A percentile compares a stretch with the other conserved stretches of the same genome.
phyloP scores from a whole-genome alignment of 2,329 filamentous ascomycete genomes.

The Talaromyces sp. region DNA sequence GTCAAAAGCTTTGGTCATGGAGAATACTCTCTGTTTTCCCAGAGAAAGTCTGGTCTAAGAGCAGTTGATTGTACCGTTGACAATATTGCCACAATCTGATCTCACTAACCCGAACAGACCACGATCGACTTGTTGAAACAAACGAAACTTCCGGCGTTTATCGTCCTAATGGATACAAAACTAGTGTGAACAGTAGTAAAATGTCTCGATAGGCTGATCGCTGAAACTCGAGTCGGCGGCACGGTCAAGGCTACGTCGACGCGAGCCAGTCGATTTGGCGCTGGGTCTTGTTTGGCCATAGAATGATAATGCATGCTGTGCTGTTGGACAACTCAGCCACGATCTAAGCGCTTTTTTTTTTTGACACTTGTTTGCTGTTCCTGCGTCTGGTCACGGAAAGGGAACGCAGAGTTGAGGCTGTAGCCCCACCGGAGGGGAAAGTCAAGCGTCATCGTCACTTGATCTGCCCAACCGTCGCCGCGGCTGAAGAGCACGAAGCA shows the following conservation, averaged over 20 bases:
- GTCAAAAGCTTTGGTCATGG: too few relatives aligned
- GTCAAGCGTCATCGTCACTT: conserved; percentile 1
- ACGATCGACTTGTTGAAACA: too few relatives aligned
- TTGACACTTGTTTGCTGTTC: not conserved
- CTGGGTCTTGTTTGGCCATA: not conserved
- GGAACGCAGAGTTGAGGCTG: not conserved
- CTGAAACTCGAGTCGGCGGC: not conserved
- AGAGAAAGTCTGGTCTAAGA: too few relatives aligned
- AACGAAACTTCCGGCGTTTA: too few relatives aligned
- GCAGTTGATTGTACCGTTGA: too few relatives aligned
- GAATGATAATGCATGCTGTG: not conserved
- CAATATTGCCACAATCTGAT: too few relatives aligned
- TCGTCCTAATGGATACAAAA: too few relatives aligned
- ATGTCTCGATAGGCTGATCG: too few relatives aligned
- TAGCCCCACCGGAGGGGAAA: not conserved
- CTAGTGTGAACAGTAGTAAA: too few relatives aligned
- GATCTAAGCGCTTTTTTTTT: not conserved
- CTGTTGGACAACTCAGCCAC: not conserved
- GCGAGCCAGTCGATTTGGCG: not conserved
- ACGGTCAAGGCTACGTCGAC: not conserved
- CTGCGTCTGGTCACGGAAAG: not conserved
- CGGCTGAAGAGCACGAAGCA: not conserved
- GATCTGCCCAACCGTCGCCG: not conserved
- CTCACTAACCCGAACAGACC: too few relatives aligned
- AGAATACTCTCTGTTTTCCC: too few relatives aligned